Base-by-base conservation (phyloP, 148 eudicot genomes). In the Spergularia bocconei region DNA sequence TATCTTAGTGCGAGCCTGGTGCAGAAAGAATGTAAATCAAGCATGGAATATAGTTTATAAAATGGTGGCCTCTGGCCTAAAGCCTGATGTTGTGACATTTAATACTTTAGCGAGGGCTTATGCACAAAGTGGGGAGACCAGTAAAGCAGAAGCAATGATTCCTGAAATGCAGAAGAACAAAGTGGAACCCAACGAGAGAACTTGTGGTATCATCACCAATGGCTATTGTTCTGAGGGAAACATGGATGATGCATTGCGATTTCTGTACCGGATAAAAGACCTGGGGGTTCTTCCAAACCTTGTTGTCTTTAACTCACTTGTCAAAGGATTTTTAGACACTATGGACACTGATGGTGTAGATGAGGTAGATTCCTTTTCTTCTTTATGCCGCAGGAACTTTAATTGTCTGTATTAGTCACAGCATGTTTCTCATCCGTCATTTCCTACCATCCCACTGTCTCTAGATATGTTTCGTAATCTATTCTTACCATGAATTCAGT, bases 201-300 rank as follows among this genome's bases (percentile, higher is more conserved):
- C 97, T n/a, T 95, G 98, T 81, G 97, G 92, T 19, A 90, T 88
- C 69, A 87, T 95, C 15, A 79, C 92, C 11, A 89, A 84, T 79
- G 98, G 98, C 1, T 92, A 90, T 80, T 92, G 93, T 79, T 81
- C 78, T 65, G 96, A 95, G 83, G 87, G 91, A 56, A 90, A 87
- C 63, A 90, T 92, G 96, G 75, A 33, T 50, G 93, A 92, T 80
- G 98, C 98, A 29, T 73, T 90, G 77, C 82, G 94, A 33, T 90
- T 95, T 69, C 79, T 90, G n/a, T 79, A 90, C 67, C 84, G 89
- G 79, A 95, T 95, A 97, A 92, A 85, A 82, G 93, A 87, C 79
- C 82, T 90, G 0, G 80, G 92, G 15, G 87, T 95, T 80, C 72
- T 64, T 15, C 96, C 97, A 1, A 92, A 92, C 80, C 91, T 87